Base-by-base conservation (phyloP, 2,329 filamentous ascomycete species). In the Colletotrichum nymphaeae region DNA sequence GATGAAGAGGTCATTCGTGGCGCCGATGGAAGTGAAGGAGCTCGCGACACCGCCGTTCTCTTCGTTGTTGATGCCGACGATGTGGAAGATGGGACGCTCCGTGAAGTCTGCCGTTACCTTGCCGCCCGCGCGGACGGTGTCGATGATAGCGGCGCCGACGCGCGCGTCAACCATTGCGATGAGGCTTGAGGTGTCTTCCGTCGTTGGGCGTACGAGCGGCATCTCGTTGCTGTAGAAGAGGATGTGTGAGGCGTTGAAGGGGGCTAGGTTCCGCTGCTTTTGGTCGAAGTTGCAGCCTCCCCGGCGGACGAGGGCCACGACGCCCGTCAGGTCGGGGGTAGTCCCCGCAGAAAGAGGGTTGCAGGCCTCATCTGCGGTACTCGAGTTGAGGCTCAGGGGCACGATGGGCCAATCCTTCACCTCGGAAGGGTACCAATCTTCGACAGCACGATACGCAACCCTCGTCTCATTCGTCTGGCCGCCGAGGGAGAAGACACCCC, bases 301-400 rank as follows among this genome's bases (percentile, higher is more conserved):
- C n/a, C 81, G 80, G 46, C 82, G 83, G 30, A 87, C 80, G 6
- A 87, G 79, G 4, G 84, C 83, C 28, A 88, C 79, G 22, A 82
- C 80, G 5, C 78, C 77, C 6, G 83, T 81, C 5, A 88, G 78
- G 75, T 85, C 81, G 1, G 83, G 82, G 1, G 81, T 83, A 37
- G 37, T 19, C 8, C 78, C 75, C 19, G 79, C 78, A 2, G 84
- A 82, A 7, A 84, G 77, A 5, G 84, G 78, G 8, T 77, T 73
- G 73, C 86, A 87, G 11, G 80, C 84, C 46, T 87, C 82, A 9
- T 74, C 69, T 1, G 71, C 26, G 26, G 66, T 69, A 16, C 55
- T 70, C 2, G 71, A 73, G 62, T 80, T 74, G 14, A 79, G 64
- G 9, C 72, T 75, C 11, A 80, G 53, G n/a, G 79, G 76, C 4